These are phyloP conservation scores for Vachellia pachyceras DNA, from an alignment of 306 rosid species.

Conservation along the genomic window DNA sequence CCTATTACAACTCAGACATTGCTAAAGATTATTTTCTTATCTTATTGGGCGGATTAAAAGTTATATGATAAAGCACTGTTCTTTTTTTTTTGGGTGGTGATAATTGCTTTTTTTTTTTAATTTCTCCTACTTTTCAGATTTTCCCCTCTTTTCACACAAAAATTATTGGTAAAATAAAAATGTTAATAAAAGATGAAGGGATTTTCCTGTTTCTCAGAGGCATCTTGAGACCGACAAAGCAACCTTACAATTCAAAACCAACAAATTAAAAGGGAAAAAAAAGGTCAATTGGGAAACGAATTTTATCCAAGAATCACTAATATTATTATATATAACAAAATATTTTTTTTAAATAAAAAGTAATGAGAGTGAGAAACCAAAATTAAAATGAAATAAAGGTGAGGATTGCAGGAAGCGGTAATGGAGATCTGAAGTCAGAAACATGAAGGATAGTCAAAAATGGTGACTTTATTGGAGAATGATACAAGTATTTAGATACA, in stretches of 20 bases:
- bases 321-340: too few relatives aligned
- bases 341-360: too few relatives aligned
- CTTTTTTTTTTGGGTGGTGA: neutral
- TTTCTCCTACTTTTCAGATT: neutral
- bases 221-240: neutral
- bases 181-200: neutral
- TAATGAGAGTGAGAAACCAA: too few relatives aligned
- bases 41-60: neutral
- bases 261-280: too few relatives aligned
- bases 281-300: neutral
- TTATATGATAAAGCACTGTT: neutral
- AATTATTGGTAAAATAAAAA: neutral
- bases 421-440: too few relatives aligned
- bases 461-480: too few relatives aligned
- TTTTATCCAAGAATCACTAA: neutral
- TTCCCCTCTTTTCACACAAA: neutral
- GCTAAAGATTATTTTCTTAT: neutral
- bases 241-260: neutral
- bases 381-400: too few relatives aligned
- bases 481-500: too few relatives aligned
- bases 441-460: too few relatives aligned
- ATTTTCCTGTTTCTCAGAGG: neutral
- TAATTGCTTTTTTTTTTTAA: too few relatives aligned
- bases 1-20: slow-evolving; percentile 14
- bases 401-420: too few relatives aligned